phyloP scores from a whole-genome alignment of 306 rosid genomes.

The Lablab purpureus region DNA sequence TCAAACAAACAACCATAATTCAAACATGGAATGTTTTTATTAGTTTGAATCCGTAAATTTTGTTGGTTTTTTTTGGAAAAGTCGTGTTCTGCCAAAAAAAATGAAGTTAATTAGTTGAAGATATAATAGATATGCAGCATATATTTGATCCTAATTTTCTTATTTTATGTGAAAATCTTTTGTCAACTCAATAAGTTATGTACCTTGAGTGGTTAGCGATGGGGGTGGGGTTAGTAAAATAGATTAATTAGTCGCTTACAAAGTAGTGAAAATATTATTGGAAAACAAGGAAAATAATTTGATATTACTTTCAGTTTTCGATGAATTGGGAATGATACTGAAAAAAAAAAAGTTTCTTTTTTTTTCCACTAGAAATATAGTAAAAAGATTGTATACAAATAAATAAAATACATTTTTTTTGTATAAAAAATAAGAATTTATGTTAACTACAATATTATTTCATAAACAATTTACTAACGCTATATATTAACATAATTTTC shows the following conservation, averaged over 20 bases:
- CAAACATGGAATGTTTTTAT: neutral
- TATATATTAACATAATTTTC: too few relatives aligned
- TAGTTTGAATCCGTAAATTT: neutral
- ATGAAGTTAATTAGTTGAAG: neutral
- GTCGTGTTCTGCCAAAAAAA: neutral
- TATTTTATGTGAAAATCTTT: neutral
- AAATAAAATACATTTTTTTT: neutral
- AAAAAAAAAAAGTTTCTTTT: neutral
- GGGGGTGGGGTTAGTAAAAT: neutral
- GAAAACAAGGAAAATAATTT: neutral
- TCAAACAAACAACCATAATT: constrained; percentile 14
- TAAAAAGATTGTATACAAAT: too few relatives aligned
- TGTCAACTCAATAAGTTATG: neutral
- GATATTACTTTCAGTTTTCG: neutral
- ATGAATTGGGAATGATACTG: neutral
- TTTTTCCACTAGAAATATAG: neutral
- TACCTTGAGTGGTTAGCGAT: neutral
- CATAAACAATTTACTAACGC: neutral
- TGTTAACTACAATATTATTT: neutral
- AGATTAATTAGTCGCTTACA: neutral
- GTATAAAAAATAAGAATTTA: neutral
- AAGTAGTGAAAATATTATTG: neutral
- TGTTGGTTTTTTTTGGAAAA: neutral
- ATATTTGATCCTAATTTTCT: neutral
- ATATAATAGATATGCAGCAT: neutral